Base-by-base conservation (phyloP, 371 early-diverging fungal genomes). In the Mucor ambiguus region DNA sequence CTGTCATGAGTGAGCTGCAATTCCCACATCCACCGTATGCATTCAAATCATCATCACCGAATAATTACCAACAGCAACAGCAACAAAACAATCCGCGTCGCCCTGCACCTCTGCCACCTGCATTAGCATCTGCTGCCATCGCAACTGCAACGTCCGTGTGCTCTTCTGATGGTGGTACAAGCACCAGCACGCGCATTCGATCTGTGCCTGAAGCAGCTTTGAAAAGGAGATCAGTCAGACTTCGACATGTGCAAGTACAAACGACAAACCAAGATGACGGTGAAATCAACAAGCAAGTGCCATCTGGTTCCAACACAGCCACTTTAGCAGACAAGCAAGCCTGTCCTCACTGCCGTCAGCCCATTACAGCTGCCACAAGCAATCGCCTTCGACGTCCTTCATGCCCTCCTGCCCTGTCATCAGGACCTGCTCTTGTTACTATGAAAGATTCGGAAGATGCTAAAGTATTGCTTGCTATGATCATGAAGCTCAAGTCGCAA, bases 241-340 rank as follows among this genome's bases (percentile, higher is more conserved):
- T 72, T 29, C 76, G 80, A 3, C 78, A 79, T 66, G 72, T 64
- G 8, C 78, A 80, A 58, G 74, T 77, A 4, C 81, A 77, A 63
- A 78, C 76, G 0, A 61, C 41, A 41, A 41, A 41, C 18, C 18
- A 41, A 41, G 18, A 28, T 26, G 24, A 16, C 16, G 28, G 28
- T 28, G 52, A 63, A 16, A 14, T 56, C 44, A 14, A 38, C n/a
- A 37, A 28, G 41, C 35, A 9, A 38, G 14, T 9, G n/a, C n/a
- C 56, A 0, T 33, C 22, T 12, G 16, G 18, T 18, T 3, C 33
- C n/a, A 32, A 18, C 20, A 30, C 56, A 4, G 11, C 30, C n/a
- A 22, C n/a, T 28, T 28, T 8, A 4, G 41, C 41, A 18, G 55
- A 60, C 18, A 38, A 46, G 26, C 56, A 28, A 49, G 62, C 68